Percentiles rank a stretch among this genome's conserved stretches.
These are phyloP conservation scores for Cylindrotheca fusiformis DNA, from an alignment of 108 stramenopile genomes.

Conservation along the genomic window DNA sequence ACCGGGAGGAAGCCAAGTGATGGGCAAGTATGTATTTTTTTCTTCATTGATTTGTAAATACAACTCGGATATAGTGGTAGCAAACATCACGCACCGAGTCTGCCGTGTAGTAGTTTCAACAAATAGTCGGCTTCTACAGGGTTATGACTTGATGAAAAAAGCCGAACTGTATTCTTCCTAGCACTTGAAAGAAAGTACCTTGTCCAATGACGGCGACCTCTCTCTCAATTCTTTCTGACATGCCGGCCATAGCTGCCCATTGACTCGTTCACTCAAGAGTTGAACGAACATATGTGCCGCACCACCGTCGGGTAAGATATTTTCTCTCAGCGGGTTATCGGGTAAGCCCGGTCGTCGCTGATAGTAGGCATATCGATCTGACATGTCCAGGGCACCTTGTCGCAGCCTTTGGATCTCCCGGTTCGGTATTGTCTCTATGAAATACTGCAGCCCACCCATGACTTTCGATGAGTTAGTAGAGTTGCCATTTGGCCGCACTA, in stretches of 20 bases:
- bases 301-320: slow-evolving; percentile 35
- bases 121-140: not conserved
- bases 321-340: slow-evolving; percentile 27
- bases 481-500: not conserved
- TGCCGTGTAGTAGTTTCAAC: not conserved
- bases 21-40: too few species aligned
- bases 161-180: not conserved
- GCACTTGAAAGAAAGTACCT: not conserved
- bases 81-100: not conserved
- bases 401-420: slow-evolving; percentile 24
- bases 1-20: too few species aligned
- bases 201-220: not conserved
- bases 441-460: not conserved
- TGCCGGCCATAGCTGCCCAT: slow-evolving; percentile 21
- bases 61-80: not conserved
- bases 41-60: not conserved
- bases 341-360: slow-evolving; percentile 17
- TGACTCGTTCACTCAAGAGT: slow-evolving; percentile 26
- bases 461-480: not conserved
- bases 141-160: not conserved
- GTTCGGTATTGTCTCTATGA: slow-evolving; percentile 16
- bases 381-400: slow-evolving; percentile 14
- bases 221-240: slow-evolving; percentile 19
- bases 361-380: slow-evolving; percentile 34
- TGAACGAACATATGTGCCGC: slow-evolving; percentile 28